phyloP scores from a whole-genome alignment of 345 rosid genomes.

The Citrus maxima region DNA sequence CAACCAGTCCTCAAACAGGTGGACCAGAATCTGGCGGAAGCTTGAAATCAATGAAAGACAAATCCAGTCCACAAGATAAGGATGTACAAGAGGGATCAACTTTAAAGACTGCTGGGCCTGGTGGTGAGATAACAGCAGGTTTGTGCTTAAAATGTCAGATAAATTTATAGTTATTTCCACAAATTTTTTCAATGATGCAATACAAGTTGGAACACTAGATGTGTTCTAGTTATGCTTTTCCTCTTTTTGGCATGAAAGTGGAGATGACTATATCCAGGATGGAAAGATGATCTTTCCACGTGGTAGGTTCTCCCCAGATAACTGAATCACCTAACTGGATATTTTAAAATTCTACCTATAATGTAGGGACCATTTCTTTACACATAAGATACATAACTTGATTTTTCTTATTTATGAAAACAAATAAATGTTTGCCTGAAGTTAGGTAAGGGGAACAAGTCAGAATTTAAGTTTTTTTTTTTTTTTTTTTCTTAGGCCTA shows the following conservation, averaged over 20 bases:
- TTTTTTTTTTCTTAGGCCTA: not conserved
- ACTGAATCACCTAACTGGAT: not conserved
- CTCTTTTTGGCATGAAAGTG: not conserved
- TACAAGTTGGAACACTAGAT: not conserved
- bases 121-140: conserved; percentile 99
- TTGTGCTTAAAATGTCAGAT: conserved; percentile 6
- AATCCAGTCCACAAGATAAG: conserved; percentile 61
- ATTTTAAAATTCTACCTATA: not conserved
- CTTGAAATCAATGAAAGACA: conserved; percentile 85
- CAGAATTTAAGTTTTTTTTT: not conserved
- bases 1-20: conserved; percentile 85
- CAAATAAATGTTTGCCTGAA: not conserved
- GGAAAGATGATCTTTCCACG: not conserved
- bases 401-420: not conserved
- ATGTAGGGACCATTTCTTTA: not conserved
- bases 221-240: not conserved
- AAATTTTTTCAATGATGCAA: not conserved
- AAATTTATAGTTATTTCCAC: not conserved
- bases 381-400: not conserved
- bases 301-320: not conserved
- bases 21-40: conserved; percentile 71
- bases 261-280: not conserved
- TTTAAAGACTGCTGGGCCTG: conserved; percentile 87
- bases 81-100: conserved; percentile 74
- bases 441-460: not conserved